Base-by-base conservation (phyloP, 78 protist species). In the Dictyostelium intermedium region DNA sequence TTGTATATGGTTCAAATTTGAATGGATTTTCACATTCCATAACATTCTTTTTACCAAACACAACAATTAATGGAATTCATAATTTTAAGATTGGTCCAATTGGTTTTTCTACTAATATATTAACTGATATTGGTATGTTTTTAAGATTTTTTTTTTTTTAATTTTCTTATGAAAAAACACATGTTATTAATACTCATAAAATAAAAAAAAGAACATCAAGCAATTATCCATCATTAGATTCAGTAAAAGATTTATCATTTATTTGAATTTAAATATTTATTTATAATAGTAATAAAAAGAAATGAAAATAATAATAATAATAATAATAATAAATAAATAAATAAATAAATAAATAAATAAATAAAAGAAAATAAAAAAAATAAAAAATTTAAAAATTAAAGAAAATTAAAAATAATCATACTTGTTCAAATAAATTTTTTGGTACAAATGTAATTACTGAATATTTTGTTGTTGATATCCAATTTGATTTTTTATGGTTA, bases 401-500 rank as follows among this genome's bases (percentile, higher is more conserved):
- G 9, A 41, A 45, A 45, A 45, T 7, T 2, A 34, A 10, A 34
- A n/a, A 23, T 6, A 25, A 11, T 45, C 79, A 30, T 87, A 87
- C 92, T 56, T 95, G 97, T 60, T 95, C 97, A 70, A 83, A 95
- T 27, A 95, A 50, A 72, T 95, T 86, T 37, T 82, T 85, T 37
- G 97, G 97, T 13, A 95, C 2, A 76, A 95, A 95, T 27, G 94
- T 82, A 11, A 95, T 5, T 11, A 74, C 1, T 32, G 97, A 47
- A 63, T 95, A 95, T 69, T 95, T 95, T 1, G 92, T 86, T 32
- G 97, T 95, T 9, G 92, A 87, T n/a, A 87, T 87, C 84, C 84
- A 87, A 63, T 87, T 87, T 2, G 73, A 63, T n/a, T 63, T 63
- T 25, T 63, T 72, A n/a, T 18, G 9, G 11, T 72, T 72, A 1